phyloP scores from a whole-genome alignment of 805 yeast genomes.

The Schizosaccharomyces octosporus region DNA sequence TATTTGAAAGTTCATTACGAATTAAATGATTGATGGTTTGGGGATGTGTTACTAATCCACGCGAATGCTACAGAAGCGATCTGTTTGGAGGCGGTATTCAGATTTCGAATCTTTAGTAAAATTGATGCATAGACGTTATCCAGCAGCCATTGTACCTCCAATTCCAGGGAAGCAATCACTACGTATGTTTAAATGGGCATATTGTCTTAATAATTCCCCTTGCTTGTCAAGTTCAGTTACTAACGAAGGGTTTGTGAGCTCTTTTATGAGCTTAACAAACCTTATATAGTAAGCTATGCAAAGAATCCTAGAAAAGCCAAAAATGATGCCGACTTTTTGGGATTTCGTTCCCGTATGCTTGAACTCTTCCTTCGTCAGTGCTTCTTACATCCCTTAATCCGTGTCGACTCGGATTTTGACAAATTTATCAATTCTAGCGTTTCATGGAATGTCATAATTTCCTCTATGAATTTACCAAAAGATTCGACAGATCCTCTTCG shows the following conservation, averaged over 20 bases:
- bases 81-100: constrained; percentile 62
- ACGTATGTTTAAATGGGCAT: neutral
- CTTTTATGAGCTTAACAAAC: neutral
- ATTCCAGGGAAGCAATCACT: constrained; percentile 69
- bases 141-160: constrained; percentile 71
- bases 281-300: neutral
- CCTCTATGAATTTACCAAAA: neutral
- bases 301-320: constrained; percentile 20
- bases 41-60: neutral
- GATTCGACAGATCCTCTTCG: neutral
- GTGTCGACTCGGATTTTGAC: constrained; percentile 24
- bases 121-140: constrained; percentile 44
- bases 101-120: constrained; percentile 73
- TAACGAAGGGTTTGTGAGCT: neutral
- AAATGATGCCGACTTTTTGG: constrained; percentile 15
- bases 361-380: constrained; percentile 40
- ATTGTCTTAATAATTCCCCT: too few species aligned
- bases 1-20: neutral
- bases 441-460: constrained; percentile 25
- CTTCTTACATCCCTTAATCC: constrained; percentile 28
- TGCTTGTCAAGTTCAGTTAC: neutral
- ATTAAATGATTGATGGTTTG: neutral
- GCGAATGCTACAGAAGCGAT: neutral
- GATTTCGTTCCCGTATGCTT: constrained; percentile 50
- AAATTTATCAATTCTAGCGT: constrained; percentile 69